phyloP scores from a whole-genome alignment of 1,139 yeast species.

The Geotrichum aggregatum region DNA sequence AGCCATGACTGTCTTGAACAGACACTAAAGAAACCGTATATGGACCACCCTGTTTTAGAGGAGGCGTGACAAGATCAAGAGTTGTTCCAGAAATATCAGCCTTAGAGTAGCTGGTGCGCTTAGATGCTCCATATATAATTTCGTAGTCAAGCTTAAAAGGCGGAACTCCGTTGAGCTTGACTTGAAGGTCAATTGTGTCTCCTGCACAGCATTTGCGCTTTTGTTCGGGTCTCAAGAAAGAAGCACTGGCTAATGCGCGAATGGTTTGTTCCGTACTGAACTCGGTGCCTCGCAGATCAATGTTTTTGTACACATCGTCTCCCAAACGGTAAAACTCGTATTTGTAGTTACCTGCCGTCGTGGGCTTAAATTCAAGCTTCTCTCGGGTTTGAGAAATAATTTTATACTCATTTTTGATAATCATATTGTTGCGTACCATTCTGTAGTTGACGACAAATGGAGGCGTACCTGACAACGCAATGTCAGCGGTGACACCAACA shows the following conservation, averaged over 20 bases:
- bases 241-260: slow-evolving; percentile 40
- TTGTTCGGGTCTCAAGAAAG: slow-evolving; percentile 30
- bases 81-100: slow-evolving; percentile 44
- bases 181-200: slow-evolving; percentile 47
- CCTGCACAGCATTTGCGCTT: slow-evolving; percentile 45
- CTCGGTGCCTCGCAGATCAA: slow-evolving; percentile 26
- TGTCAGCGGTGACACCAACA: slow-evolving; percentile 72
- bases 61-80: slow-evolving; percentile 51
- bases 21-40: slow-evolving; percentile 60
- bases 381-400: slow-evolving; percentile 40
- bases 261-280: slow-evolving; percentile 35
- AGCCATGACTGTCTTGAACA: slow-evolving; percentile 67
- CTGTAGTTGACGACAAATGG: slow-evolving; percentile 73
- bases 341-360: slow-evolving; percentile 72
- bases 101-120: slow-evolving; percentile 43
- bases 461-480: slow-evolving; percentile 66
- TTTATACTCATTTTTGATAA: slow-evolving; percentile 22
- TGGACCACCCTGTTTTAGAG: slow-evolving; percentile 60
- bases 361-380: slow-evolving; percentile 68
- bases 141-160: slow-evolving; percentile 75
- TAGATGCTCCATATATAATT: slow-evolving; percentile 50
- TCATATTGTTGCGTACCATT: slow-evolving; percentile 39
- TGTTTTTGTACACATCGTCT: slow-evolving; percentile 39
- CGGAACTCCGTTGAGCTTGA: slow-evolving; percentile 66
- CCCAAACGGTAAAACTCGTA: slow-evolving; percentile 55